These are phyloP conservation scores for Quercus robur DNA, from an alignment of 306 rosid species.

Conservation along the genomic window DNA sequence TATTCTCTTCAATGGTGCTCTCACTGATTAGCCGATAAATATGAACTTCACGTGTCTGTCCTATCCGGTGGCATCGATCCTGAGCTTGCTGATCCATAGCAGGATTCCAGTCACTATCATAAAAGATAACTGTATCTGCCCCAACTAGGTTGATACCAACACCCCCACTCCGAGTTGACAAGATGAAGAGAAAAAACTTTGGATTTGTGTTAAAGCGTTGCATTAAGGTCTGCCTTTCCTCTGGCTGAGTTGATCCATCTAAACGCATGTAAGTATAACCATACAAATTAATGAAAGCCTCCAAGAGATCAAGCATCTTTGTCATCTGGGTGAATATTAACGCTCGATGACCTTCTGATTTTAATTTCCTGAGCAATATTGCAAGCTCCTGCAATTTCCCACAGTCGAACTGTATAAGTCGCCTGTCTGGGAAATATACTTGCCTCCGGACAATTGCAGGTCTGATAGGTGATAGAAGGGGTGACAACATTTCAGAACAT, in stretches of 20 bases:
- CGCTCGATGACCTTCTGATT: slow-evolving; percentile 94
- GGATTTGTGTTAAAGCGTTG: slow-evolving; percentile 96
- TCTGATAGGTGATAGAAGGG: slow-evolving; percentile 77
- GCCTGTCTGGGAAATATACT: slow-evolving; percentile 96
- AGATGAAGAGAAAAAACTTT: slow-evolving; percentile 83
- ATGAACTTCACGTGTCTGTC: slow-evolving; percentile 98
- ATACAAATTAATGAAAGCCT: slow-evolving; percentile 92
- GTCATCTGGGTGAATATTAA: slow-evolving; percentile 97
- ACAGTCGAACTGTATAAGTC: slow-evolving; percentile 97
- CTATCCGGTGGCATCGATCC: slow-evolving; percentile 98
- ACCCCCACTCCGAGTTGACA: slow-evolving; percentile 99
- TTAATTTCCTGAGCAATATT: slow-evolving; percentile 70
- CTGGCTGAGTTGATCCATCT: slow-evolving; percentile 97
- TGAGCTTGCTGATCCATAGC: slow-evolving; percentile 99
- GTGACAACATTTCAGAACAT: slow-evolving; percentile 62
- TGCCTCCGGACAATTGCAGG: slow-evolving; percentile 95
- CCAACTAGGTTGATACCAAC: slow-evolving; percentile 98
- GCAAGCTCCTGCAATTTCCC: slow-evolving; percentile 93
- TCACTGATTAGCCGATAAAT: slow-evolving; percentile 93
- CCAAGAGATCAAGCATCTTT: slow-evolving; percentile 94
- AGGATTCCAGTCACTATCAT: slow-evolving; percentile 99
- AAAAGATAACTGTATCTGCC: slow-evolving; percentile 96
- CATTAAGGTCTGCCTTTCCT: slow-evolving; percentile 97
- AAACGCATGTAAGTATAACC: slow-evolving; percentile 98
- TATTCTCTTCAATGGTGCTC: slow-evolving; percentile 95